These are phyloP conservation scores for Conticribra weissflogii DNA, from an alignment of 108 stramenopile species.

Conservation along the genomic window DNA sequence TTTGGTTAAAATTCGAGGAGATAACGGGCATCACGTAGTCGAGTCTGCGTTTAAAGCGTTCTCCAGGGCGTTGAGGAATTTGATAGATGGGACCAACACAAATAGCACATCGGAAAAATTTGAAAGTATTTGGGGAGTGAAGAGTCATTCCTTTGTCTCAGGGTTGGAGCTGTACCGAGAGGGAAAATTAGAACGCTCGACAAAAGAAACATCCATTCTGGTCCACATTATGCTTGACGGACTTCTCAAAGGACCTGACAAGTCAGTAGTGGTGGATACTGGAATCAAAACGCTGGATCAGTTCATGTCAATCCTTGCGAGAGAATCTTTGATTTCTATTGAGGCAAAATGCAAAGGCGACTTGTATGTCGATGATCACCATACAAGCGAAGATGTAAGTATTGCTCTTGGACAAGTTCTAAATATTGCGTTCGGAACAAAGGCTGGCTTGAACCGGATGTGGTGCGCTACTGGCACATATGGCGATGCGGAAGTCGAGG, in stretches of 20 bases:
- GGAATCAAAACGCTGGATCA: constrained; percentile 87
- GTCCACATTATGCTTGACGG: constrained; percentile 63
- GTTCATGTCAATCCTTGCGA: constrained; percentile 71
- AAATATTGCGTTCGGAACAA: constrained; percentile 81
- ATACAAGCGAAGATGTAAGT: constrained; percentile 94
- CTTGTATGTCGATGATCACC: constrained; percentile 96
- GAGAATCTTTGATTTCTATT: constrained; percentile 72
- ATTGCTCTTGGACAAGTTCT: constrained; percentile 92
- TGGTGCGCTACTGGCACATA: constrained; percentile 56
- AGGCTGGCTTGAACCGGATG: constrained; percentile 91
- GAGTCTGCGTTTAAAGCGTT: constrained; percentile 90
- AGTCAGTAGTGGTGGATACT: constrained; percentile 59
- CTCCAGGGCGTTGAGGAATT: constrained; percentile 72
- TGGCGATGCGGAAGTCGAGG: constrained; percentile 62
- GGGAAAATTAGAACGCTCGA: constrained; percentile 64
- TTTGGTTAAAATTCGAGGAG: constrained; percentile 71
- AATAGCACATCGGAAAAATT: constrained; percentile 25
- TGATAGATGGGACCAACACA: constrained; percentile 68
- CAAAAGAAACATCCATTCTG: constrained; percentile 84
- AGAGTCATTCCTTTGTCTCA: constrained; percentile 50
- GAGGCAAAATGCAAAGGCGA: constrained; percentile 84
- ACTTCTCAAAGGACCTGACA: constrained; percentile 14
- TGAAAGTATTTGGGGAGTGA: constrained; percentile 50
- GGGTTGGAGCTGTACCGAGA: constrained; percentile 54
- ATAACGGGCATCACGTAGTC: constrained; percentile 84